phyloP scores from a whole-genome alignment of 176 grass and related monocot species.

The Rhipidocladum racemiflorum region DNA sequence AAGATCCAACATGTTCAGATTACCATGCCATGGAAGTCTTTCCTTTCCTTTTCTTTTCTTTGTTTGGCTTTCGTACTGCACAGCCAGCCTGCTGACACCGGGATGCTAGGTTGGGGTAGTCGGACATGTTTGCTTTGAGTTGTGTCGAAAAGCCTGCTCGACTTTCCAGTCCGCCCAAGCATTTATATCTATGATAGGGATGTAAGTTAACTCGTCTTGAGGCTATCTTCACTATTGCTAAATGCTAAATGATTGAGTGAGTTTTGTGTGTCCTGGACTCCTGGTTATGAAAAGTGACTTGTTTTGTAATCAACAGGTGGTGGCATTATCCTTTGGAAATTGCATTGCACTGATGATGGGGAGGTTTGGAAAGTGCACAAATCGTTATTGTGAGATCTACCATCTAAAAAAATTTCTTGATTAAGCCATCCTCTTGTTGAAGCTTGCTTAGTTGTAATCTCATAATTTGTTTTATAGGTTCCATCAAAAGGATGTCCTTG shows the following conservation, averaged over 20 bases:
- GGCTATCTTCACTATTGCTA: background rate
- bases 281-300: background rate
- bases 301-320: conserved; percentile 50
- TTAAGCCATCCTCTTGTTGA: background rate
- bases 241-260: background rate
- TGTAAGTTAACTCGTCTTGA: background rate
- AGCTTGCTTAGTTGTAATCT: background rate
- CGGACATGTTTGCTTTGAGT: no score
- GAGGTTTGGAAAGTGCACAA: conserved; percentile 79
- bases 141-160: background rate
- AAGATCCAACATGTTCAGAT: background rate
- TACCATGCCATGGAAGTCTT: background rate
- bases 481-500: conserved; percentile 95
- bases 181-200: background rate
- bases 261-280: background rate
- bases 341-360: conserved; percentile 38
- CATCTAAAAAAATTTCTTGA: background rate
- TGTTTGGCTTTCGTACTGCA: background rate
- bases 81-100: background rate
- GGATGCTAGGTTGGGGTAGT: background rate
- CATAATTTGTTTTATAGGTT: conserved; percentile 51
- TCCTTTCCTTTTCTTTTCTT: no score
- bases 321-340: conserved; percentile 75
- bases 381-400: conserved; percentile 60
- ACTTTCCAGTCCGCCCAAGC: background rate